phyloP scores from a whole-genome alignment of 2,329 filamentous ascomycete species.

The Penicillium sp. region DNA sequence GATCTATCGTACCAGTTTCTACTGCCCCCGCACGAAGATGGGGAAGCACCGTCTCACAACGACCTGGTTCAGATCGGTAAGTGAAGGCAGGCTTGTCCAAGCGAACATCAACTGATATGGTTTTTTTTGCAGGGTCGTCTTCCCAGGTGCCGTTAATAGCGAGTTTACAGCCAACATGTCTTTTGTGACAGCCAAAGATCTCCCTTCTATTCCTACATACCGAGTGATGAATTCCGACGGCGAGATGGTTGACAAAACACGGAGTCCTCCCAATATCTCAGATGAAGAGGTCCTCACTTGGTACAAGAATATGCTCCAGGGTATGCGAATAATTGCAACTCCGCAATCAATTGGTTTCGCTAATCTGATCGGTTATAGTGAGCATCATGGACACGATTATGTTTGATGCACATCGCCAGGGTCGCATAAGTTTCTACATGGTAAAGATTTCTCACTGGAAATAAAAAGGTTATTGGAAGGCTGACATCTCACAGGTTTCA shows the following conservation, averaged over 20 bases:
- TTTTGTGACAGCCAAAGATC: slow-evolving; percentile 68
- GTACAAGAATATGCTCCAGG: slow-evolving; percentile 61
- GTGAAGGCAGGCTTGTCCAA: slow-evolving; percentile 16
- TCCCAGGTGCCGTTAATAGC: slow-evolving; percentile 92
- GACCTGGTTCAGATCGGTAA: slow-evolving; percentile 56
- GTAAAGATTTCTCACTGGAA: slow-evolving; percentile 42
- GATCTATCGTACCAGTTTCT: neutral
- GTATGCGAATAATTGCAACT: slow-evolving; percentile 29
- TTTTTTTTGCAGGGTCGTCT: slow-evolving; percentile 52
- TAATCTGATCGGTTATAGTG: slow-evolving; percentile 40
- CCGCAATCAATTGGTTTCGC: neutral
- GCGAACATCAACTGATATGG: slow-evolving; percentile 1
- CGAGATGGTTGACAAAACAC: slow-evolving; percentile 67
- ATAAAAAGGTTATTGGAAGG: accelerated
- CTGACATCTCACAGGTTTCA: slow-evolving; percentile 49
- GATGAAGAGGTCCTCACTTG: slow-evolving; percentile 56
- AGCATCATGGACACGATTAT: slow-evolving; percentile 95
- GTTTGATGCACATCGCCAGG: slow-evolving; percentile 95
- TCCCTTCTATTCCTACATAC: slow-evolving; percentile 80
- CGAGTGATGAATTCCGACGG: slow-evolving; percentile 88
- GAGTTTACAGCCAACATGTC: slow-evolving; percentile 77
- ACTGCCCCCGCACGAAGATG: slow-evolving; percentile 38
- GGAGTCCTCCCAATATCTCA: slow-evolving; percentile 60
- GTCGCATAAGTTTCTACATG: slow-evolving; percentile 96
- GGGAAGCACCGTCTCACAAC: slow-evolving; percentile 53